These are phyloP conservation scores for Stropharia rugosoannulata DNA, from an alignment of 768 basidiomycete genomes.

Conservation along the genomic window DNA sequence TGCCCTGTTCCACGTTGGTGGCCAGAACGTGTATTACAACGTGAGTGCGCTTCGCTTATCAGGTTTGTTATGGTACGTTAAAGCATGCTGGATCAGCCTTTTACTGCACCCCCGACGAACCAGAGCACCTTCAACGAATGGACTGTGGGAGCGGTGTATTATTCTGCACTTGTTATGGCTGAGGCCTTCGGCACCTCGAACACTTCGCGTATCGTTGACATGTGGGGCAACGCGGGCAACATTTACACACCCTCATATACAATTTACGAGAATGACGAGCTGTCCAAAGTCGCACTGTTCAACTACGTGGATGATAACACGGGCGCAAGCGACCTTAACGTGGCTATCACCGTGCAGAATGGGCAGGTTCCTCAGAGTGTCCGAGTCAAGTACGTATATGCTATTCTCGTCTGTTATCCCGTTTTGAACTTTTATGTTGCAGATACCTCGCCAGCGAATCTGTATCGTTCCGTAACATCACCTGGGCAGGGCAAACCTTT, in stretches of 20 bases:
- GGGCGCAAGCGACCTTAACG: slow-evolving; percentile 56
- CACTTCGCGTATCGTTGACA: slow-evolving; percentile 62
- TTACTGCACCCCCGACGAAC: slow-evolving; percentile 49
- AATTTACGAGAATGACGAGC: slow-evolving; percentile 68
- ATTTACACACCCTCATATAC: slow-evolving; percentile 67
- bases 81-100: not conserved
- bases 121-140: slow-evolving; percentile 63
- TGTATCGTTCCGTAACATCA: slow-evolving; percentile 13
- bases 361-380: slow-evolving; percentile 42
- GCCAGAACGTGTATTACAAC: slow-evolving; percentile 66
- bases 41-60: slow-evolving; percentile 30
- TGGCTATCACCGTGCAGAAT: slow-evolving; percentile 45
- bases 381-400: slow-evolving; percentile 53
- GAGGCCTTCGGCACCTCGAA: slow-evolving; percentile 70
- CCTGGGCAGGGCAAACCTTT: slow-evolving; percentile 66
- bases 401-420: slow-evolving; percentile 29
- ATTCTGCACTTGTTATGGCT: slow-evolving; percentile 67
- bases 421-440: slow-evolving; percentile 47
- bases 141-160: slow-evolving; percentile 78
- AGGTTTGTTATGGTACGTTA: not conserved
- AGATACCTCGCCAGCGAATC: slow-evolving; percentile 31
- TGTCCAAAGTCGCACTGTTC: slow-evolving; percentile 63
- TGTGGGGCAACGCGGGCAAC: slow-evolving; percentile 49
- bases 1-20: slow-evolving; percentile 56
- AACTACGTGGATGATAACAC: slow-evolving; percentile 67